Evolutionary conservation across 441 rosid genomes (phyloP), one percentile per base, ranked within the genome.

Genomic region (California macrophylla): DNA sequence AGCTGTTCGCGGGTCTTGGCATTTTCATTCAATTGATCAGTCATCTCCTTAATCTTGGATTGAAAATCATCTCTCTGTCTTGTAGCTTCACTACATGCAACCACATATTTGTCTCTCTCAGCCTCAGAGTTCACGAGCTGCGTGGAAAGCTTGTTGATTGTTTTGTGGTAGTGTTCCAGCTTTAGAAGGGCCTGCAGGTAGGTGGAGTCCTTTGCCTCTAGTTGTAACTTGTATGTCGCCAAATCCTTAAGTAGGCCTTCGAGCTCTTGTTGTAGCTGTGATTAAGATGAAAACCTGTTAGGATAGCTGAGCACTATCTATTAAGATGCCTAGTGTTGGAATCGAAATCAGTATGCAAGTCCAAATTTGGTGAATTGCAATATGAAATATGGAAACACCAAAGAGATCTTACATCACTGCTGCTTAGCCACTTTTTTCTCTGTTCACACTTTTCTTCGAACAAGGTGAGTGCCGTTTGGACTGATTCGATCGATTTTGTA

Each of bases 141-240:
- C 4, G 47, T 16, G 4, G 82, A 69, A 67, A 84, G 81, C 29
- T 81, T 78, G 6, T 82, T 80, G 4, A 69, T 15, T 29, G 74
- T 25, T 74, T 81, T 77, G 32, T 69, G 76, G 71, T 61, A 75
- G 67, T 80, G 78, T 10, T 82, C 83, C 4, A 80, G 74, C 64
- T 74, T 70, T 24, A 73, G 82, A 16, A 76, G 70, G 2, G 69
- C 77, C 72, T 87, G 83, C 76, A 61, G 72, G 72, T 75, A 67
- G 18, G 82, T 77, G 4, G 73, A 78, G 68, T 87, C 87, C 71
- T 79, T 87, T 5, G 86, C 84, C 71, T 85, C 85, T n/a, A 85
- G 23, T 45, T 84, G 88, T 71, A 80, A 69, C 71, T 80, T 85
- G 75, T 25, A 71, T 62, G 71, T 84, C 6, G 88, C 84, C 76